Percentiles rank a stretch among this genome's conserved stretches.
These are phyloP conservation scores for Piper betle DNA, from an alignment of 164 flowering plant species.

Conservation along the genomic window DNA sequence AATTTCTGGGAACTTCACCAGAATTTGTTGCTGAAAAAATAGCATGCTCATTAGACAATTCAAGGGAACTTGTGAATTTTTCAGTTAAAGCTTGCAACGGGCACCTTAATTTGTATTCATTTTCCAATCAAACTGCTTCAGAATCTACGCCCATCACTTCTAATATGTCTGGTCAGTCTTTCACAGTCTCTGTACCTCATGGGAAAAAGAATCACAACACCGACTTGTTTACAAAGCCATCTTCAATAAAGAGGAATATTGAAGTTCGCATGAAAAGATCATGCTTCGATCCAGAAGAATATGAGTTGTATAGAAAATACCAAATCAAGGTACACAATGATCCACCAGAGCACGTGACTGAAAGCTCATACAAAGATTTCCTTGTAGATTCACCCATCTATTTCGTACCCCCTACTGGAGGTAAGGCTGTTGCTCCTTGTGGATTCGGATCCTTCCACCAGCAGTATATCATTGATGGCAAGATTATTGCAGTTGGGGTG, in stretches of 20 bases:
- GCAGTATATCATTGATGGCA: slow-evolving; percentile 81
- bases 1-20: slow-evolving; percentile 22
- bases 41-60: slow-evolving; percentile 21
- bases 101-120: slow-evolving; percentile 61
- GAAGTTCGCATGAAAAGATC: slow-evolving; percentile 72
- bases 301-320: slow-evolving; percentile 61
- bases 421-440: slow-evolving; percentile 59
- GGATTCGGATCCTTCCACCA: slow-evolving; percentile 99
- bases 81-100: slow-evolving; percentile 71
- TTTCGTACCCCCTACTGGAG: slow-evolving; percentile 51
- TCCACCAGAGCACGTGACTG: slow-evolving; percentile 43
- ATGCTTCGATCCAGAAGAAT: slow-evolving; percentile 84
- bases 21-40: slow-evolving; percentile 49
- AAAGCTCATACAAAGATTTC: slow-evolving; percentile 60
- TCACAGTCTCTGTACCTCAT: slow-evolving; percentile 9
- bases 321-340: slow-evolving; percentile 82
- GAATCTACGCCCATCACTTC: slow-evolving; percentile 11
- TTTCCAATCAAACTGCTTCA: slow-evolving; percentile 13
- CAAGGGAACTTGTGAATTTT: slow-evolving; percentile 23
- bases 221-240: slow-evolving; percentile 14
- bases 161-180: slow-evolving; percentile 12
- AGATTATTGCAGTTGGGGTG: slow-evolving; percentile 91
- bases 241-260: slow-evolving; percentile 33
- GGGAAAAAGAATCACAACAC: slow-evolving; percentile 12
- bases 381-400: slow-evolving; percentile 73